Evolutionary conservation across 257 asterid species (phyloP).

Genomic region (Echites panduratus): DNA sequence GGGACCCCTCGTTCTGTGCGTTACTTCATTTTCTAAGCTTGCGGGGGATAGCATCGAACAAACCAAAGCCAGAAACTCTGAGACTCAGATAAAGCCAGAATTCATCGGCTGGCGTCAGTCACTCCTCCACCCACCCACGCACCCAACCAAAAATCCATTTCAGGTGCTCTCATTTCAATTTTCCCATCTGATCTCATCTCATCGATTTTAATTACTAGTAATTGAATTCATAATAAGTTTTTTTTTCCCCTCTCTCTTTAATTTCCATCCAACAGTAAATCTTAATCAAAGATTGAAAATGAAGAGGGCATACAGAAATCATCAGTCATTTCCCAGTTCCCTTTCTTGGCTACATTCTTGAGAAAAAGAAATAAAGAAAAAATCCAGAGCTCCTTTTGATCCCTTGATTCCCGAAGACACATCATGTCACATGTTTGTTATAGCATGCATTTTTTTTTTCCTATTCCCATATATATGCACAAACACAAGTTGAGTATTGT

Average conservation of each 20-base stretch:
- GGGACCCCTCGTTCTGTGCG: slow-evolving; percentile 41
- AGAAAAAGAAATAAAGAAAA: background rate
- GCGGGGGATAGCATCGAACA: slow-evolving; percentile 25
- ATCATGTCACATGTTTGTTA: slow-evolving; percentile 1
- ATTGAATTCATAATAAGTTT: too few relatives aligned
- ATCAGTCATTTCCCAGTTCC: background rate
- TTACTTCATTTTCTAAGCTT: slow-evolving; percentile 36
- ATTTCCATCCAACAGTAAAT: background rate
- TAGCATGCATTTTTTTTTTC: background rate
- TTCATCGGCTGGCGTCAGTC: slow-evolving; percentile 19
- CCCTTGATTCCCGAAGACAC: slow-evolving; percentile 1
- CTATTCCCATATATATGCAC: background rate
- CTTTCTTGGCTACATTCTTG: background rate
- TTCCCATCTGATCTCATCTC: background rate
- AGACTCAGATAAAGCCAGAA: slow-evolving; percentile 15
- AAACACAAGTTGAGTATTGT: background rate
- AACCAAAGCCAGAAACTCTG: slow-evolving; percentile 17
- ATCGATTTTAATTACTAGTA: background rate
- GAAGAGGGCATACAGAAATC: too few relatives aligned
- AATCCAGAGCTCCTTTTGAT: background rate
- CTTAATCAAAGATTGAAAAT: background rate
- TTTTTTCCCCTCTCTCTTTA: too few relatives aligned
- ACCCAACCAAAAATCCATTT: background rate
- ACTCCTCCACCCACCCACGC: background rate
- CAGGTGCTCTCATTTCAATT: slow-evolving; percentile 10